Evolutionary conservation across 352 stramenopile species (phyloP), one percentile per base, ranked within the genome.

Genomic region (Pythium monospermum): DNA sequence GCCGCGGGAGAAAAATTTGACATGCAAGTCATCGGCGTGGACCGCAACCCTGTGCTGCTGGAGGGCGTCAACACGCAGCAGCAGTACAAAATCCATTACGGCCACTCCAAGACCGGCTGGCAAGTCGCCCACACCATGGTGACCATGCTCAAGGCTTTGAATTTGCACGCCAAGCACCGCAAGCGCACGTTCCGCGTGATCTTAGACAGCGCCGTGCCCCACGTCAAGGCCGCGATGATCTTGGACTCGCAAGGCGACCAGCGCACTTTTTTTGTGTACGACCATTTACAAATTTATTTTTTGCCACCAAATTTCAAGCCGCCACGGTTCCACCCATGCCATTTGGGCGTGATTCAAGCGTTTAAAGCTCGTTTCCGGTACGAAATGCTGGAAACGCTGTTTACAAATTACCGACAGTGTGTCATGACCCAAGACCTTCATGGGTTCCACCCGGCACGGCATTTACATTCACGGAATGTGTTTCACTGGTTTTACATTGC

Each of bases 211-310:
- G 77, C 82, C 11, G 79, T 91, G 45, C 82, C 82, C 15, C 82
- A 93, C 47, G 79, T 93, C 23, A 93, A 93, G 53, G 82, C 82
- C 25, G 82, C 79, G 8, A 91, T 93, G 75, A 85, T 93, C 52
- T 53, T 93, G 45, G 82, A 93, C 61, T 86, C 79, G 13, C 82
- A 90, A 46, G 82, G 82, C 45, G 82, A 93, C 64, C 82, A 91
- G 54, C 82, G 82, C 36, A 93, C 82, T 47, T 91, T 93, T 38
- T 93, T 93, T 49, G 68, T 89, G 32, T 93, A 79, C 57, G 82
- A 93, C 52, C 76, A 87, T 44, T 56, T 93, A 6, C 75, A 88
- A 31, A 74, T 93, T 27, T 83, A 79, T 66, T 90, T 93, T 48
- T 62, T 91, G 61, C 82, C 82, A 30, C 82, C 77, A 18, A 91